A percentile compares a stretch with the other conserved stretches of the same genome.
Evolutionary conservation across 2,329 filamentous ascomycete genomes (phyloP).

Genomic region (Sporothrix curviconia): DNA sequence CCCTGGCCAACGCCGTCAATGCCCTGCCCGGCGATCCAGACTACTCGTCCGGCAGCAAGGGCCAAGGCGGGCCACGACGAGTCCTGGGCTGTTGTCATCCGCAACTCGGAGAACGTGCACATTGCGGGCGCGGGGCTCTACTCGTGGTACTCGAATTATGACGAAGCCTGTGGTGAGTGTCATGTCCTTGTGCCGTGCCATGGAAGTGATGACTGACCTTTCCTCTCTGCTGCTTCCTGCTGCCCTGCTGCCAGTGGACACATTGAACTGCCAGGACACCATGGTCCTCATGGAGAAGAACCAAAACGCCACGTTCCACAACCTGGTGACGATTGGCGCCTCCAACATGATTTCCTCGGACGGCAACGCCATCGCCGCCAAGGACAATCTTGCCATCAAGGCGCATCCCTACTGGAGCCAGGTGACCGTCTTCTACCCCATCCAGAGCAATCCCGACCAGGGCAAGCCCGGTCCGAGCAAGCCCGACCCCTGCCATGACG

Average conservation of each 20-base stretch:
- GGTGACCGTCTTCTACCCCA: constrained; percentile 23
- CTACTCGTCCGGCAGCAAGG: constrained; percentile 20
- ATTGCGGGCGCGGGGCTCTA: constrained; percentile 25
- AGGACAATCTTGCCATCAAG: constrained; percentile 25
- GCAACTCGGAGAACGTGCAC: constrained; percentile 17
- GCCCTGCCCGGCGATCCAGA: constrained; percentile 14
- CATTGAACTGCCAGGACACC: constrained; percentile 23
- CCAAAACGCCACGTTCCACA: constrained; percentile 21
- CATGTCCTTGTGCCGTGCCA: no score
- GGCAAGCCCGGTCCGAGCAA: background rate
- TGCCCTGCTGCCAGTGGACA: no score
- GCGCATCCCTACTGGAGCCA: constrained; percentile 27
- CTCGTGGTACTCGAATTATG: no score
- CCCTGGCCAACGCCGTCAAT: no score
- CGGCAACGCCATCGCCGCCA: constrained; percentile 23
- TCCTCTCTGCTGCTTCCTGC: no score
- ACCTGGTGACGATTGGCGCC: constrained; percentile 29
- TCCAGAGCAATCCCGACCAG: no score
- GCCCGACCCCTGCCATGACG: no score
- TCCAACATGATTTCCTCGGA: constrained; percentile 25
- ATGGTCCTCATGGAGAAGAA: constrained; percentile 22
- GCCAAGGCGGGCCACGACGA: constrained; percentile 19
- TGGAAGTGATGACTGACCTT: no score
- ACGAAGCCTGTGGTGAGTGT: no score
- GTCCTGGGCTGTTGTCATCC: constrained; percentile 22